Evolutionary conservation across 2,329 filamentous ascomycete species (phyloP), one percentile per base, ranked within the genome.

Genomic region (Hypoxylon sp.): DNA sequence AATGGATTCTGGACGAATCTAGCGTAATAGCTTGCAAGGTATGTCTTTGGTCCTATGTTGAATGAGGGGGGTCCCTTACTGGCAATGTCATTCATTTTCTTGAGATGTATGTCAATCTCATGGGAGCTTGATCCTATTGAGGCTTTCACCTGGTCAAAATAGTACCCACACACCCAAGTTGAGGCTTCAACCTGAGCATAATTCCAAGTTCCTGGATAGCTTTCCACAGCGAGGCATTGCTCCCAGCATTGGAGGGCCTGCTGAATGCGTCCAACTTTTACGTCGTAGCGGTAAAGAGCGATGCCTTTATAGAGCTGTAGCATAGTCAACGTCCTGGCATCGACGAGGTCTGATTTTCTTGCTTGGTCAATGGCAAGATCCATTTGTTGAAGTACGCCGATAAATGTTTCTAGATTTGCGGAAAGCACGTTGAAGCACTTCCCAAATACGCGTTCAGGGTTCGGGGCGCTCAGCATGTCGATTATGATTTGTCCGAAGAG

Each of bases 291-390:
- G 36, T 56, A 56, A 14, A 56, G 16, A 4, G 44, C 54, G 33
- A 50, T 28, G 11, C 54, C 54, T 32, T 58, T 50, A 26, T 42
- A 58, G 24, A 58, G 45, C 7, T 42, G 33, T 22, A 58, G 22
- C 3, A 1, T 8, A 7, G 54, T 32, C 18, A 38, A 8, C 2
- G 2, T 36, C 12, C 30, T 14, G 30, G 5, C n/a, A 11, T 12
- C 11, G 9, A 33, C 7, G 1, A n/a, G 5, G 3, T 40, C 16
- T n/a, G 49, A 11, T 44, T 1, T 11, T 58, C 16, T 40, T 22
- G 11, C 33, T n/a, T 14, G 54, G 11, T 49, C 45, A 33, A 58
- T 58, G 1, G 22, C 45, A 32, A 40, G 44, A 11, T 58, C 45
- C 16, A 58, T 58, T 12, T 58, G 42, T 24, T 44, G 32, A 9